A percentile compares a stretch with the other conserved stretches of the same genome.
These are phyloP conservation scores for Piper betle DNA, from an alignment of 164 flowering plant genomes.

Conservation along the genomic window DNA sequence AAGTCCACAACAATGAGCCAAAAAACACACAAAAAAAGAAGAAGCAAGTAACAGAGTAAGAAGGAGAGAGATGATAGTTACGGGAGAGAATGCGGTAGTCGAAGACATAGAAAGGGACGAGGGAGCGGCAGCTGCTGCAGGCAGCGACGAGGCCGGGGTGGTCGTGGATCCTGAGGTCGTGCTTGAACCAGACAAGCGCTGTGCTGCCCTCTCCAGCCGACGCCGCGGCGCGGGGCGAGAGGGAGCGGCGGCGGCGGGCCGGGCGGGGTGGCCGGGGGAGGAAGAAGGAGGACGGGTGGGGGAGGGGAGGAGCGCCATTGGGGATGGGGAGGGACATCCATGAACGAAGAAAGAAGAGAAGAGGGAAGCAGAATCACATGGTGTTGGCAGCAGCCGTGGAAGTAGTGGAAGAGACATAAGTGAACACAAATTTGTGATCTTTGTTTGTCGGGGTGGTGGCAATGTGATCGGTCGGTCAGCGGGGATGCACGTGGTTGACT, in stretches of 20 bases:
- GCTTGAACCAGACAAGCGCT: slow-evolving; percentile 80
- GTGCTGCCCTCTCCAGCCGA: slow-evolving; percentile 8
- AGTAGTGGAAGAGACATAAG: slow-evolving; percentile 8
- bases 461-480: too few relatives aligned
- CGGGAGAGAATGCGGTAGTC: slow-evolving; percentile 74
- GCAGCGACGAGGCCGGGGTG: slow-evolving; percentile 70
- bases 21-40: too few relatives aligned
- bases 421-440: not conserved
- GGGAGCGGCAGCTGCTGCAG: slow-evolving; percentile 17
- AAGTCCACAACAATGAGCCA: too few relatives aligned
- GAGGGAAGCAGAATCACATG: not conserved
- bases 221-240: not conserved
- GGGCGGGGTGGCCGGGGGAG: not conserved
- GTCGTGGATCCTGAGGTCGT: slow-evolving; percentile 77
- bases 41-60: not conserved
- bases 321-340: slow-evolving; percentile 7
- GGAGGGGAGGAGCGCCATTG: slow-evolving; percentile 24
- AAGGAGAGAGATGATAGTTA: slow-evolving; percentile 13
- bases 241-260: not conserved
- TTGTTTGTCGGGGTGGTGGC: too few relatives aligned
- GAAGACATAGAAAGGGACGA: slow-evolving; percentile 72
- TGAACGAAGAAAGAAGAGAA: slow-evolving; percentile 1
- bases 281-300: slow-evolving; percentile 4
- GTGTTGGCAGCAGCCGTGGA: not conserved
- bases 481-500: too few relatives aligned